phyloP scores from a whole-genome alignment of 208 protist genomes.

The Leishmania lainsoni region DNA sequence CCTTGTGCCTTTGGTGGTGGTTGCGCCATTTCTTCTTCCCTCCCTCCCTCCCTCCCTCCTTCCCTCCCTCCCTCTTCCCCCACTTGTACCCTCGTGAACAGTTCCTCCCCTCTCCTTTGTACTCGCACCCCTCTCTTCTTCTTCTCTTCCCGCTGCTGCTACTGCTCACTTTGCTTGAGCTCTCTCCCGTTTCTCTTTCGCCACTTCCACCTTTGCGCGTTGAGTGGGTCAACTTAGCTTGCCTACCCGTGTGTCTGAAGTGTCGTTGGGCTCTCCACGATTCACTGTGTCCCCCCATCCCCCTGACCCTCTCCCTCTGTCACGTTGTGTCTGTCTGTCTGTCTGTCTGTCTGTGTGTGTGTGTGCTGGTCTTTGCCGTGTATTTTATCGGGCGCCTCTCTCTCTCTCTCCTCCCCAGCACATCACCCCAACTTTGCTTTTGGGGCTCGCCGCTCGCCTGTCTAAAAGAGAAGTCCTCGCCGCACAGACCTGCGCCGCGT shows the following conservation, averaged over 20 bases:
- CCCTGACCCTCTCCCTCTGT: no score
- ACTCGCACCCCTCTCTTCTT: not conserved
- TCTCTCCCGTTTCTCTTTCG: not conserved
- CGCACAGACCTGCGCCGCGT: no score
- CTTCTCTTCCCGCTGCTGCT: not conserved
- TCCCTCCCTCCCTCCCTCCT: not conserved
- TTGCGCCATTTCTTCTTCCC: not conserved
- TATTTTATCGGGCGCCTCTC: no score
- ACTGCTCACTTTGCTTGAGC: not conserved
- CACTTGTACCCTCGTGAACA: conserved; percentile 7
- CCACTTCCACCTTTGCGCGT: not conserved
- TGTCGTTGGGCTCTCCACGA: not conserved
- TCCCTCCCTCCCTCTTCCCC: not conserved
- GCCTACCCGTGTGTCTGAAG: not conserved
- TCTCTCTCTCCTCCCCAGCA: no score
- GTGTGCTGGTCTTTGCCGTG: no score
- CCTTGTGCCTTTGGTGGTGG: not conserved
- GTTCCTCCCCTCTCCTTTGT: conserved; percentile 1
- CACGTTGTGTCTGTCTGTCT: not conserved
- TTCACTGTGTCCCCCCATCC: no score
- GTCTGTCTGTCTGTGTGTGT: no score
- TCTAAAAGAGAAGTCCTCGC: no score
- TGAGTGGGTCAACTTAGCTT: not conserved
- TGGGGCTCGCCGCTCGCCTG: no score
- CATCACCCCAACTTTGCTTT: no score